Evolutionary conservation across 768 basidiomycete genomes (phyloP).

Genomic region (Dacryopinax spathularia): DNA sequence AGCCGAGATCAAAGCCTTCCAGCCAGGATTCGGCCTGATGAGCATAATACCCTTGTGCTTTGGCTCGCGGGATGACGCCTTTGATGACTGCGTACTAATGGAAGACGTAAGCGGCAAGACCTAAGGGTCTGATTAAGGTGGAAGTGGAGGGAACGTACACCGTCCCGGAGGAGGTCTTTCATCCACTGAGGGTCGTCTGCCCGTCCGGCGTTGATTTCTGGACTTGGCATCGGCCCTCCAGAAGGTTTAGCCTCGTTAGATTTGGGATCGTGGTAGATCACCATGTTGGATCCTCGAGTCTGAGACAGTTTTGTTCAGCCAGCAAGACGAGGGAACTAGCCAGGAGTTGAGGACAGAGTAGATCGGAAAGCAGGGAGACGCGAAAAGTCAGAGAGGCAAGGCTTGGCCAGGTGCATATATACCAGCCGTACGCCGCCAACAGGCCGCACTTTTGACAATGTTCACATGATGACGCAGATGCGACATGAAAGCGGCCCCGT

Average conservation of each 20-base stretch:
- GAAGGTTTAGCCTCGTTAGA: not conserved
- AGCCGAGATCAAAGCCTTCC: slow-evolving; percentile 23
- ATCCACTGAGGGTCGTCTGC: not conserved
- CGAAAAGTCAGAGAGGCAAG: too few species aligned
- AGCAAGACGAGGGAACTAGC: too few species aligned
- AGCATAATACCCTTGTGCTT: slow-evolving; percentile 17
- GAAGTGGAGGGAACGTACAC: not conserved
- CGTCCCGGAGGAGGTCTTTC: not conserved
- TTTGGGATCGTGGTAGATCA: not conserved
- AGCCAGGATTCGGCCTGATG: slow-evolving; percentile 20
- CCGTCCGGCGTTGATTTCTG: not conserved
- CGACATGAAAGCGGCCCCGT: too few species aligned
- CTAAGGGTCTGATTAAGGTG: too few species aligned
- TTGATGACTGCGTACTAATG: slow-evolving; percentile 17
- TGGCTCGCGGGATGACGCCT: slow-evolving; percentile 15
- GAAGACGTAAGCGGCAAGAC: not conserved
- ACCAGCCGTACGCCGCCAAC: too few species aligned
- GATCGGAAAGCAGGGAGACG: too few species aligned
- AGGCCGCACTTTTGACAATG: too few species aligned
- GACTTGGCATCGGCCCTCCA: not conserved
- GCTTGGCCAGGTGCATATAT: too few species aligned
- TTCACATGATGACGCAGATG: too few species aligned
- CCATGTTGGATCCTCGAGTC: too few species aligned
- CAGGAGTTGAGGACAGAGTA: too few species aligned
- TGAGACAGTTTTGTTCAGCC: too few species aligned